Percentiles rank a stretch among this genome's conserved stretches.
phyloP scores from a whole-genome alignment of 2,329 filamentous ascomycete species.

The Calonectria pteridis region DNA sequence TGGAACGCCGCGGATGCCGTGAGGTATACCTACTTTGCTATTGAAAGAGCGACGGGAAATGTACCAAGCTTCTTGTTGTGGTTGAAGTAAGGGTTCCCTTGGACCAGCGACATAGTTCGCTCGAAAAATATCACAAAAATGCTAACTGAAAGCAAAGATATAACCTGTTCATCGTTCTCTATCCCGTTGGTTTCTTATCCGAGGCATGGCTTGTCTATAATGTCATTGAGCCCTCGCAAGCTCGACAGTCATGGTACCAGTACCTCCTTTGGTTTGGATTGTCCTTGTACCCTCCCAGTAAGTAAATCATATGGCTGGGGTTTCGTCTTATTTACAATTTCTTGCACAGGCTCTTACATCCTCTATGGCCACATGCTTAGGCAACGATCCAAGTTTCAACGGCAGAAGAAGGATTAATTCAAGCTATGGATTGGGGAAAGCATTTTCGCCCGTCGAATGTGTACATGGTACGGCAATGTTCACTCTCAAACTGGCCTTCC shows the following conservation, averaged over 20 bases:
- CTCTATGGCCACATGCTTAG: constrained; percentile 36
- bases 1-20: constrained; percentile 39
- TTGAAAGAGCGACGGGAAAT: constrained; percentile 25
- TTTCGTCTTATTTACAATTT: not conserved
- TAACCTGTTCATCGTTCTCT: constrained; percentile 36
- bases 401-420: not conserved
- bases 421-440: not conserved
- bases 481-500: too few relatives aligned
- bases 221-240: constrained; percentile 33
- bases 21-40: constrained; percentile 36
- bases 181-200: constrained; percentile 35
- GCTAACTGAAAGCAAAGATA: constrained; percentile 23
- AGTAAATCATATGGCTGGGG: not conserved
- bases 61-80: constrained; percentile 28
- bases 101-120: not conserved
- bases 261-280: constrained; percentile 38
- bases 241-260: constrained; percentile 31
- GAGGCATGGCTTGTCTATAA: constrained; percentile 35
- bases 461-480: too few relatives aligned
- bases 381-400: constrained; percentile 31
- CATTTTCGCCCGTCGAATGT: not conserved
- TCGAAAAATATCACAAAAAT: not conserved
- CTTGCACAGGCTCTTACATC: constrained; percentile 29
- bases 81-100: constrained; percentile 32
- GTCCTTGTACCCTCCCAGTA: constrained; percentile 31